Conservation (phyloP, 2,329 filamentous ascomycete species). For the Cercospora sesami region DNA sequence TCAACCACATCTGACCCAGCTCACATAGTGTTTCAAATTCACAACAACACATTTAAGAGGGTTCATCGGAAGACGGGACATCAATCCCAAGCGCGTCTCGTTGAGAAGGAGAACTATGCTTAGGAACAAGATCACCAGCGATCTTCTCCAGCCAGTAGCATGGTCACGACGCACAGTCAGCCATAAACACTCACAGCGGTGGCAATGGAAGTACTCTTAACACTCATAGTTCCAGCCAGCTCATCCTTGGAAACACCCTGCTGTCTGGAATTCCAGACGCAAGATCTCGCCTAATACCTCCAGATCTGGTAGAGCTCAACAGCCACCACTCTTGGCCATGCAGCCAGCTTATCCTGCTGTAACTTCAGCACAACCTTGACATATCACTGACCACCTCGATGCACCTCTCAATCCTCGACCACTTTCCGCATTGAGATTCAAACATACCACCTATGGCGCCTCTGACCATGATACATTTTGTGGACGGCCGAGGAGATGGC, state of each 20-base stretch:
- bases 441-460: background rate
- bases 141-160: background rate
- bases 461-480: background rate
- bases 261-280: background rate
- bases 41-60: background rate
- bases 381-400: constrained; percentile 1
- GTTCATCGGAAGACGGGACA: background rate
- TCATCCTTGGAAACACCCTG: background rate
- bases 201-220: background rate
- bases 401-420: background rate
- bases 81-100: background rate
- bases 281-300: background rate
- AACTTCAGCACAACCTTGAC: background rate
- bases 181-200: background rate
- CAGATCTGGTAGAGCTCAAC: background rate
- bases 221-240: background rate
- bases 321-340: background rate
- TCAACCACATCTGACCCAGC: background rate
- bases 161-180: background rate
- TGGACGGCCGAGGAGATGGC: background rate
- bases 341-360: background rate
- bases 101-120: background rate
- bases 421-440: background rate
- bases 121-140: background rate
- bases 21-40: background rate